Evolutionary conservation across 1,284 basidiomycete species (phyloP).

Genomic region (Puccinia novopanici): DNA sequence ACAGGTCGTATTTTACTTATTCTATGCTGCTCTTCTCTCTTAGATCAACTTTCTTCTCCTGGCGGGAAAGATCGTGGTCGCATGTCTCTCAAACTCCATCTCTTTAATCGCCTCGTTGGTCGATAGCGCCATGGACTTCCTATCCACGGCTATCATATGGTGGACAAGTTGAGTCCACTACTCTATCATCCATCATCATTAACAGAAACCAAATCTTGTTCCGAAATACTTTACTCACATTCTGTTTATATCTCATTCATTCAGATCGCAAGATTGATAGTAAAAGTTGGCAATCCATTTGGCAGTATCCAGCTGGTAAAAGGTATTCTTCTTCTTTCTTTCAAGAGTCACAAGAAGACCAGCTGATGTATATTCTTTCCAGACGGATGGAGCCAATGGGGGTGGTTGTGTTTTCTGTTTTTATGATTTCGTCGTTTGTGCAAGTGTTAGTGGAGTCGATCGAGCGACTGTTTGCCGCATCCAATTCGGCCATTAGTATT

Average conservation of each 20-base stretch:
- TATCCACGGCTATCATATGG: constrained; percentile 61
- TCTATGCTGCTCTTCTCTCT: too few relatives aligned
- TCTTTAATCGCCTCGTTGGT: constrained; percentile 65
- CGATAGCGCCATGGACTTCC: constrained; percentile 64
- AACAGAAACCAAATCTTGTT: constrained; percentile 20
- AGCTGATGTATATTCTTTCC: constrained; percentile 48
- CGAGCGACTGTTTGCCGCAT: constrained; percentile 57
- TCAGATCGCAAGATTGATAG: constrained; percentile 44
- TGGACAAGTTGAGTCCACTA: constrained; percentile 52
- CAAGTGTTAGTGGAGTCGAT: constrained; percentile 63
- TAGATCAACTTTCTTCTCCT: constrained; percentile 58
- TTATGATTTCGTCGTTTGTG: constrained; percentile 64
- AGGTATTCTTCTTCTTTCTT: constrained; percentile 34
- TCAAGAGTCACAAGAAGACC: too few relatives aligned
- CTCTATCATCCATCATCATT: constrained; percentile 22
- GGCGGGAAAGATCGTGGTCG: constrained; percentile 63
- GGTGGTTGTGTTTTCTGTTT: constrained; percentile 64
- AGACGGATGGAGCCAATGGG: constrained; percentile 55
- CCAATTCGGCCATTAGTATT: constrained; percentile 52
- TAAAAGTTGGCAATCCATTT: constrained; percentile 46
- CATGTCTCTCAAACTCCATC: constrained; percentile 64
- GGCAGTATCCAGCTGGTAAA: constrained; percentile 42
- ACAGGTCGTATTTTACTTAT: neutral
- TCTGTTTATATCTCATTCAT: neutral
- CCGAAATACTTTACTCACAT: constrained; percentile 51